These are phyloP conservation scores for Trichoderma sp. DNA, from an alignment of 2,329 filamentous ascomycete genomes.

Conservation along the genomic window DNA sequence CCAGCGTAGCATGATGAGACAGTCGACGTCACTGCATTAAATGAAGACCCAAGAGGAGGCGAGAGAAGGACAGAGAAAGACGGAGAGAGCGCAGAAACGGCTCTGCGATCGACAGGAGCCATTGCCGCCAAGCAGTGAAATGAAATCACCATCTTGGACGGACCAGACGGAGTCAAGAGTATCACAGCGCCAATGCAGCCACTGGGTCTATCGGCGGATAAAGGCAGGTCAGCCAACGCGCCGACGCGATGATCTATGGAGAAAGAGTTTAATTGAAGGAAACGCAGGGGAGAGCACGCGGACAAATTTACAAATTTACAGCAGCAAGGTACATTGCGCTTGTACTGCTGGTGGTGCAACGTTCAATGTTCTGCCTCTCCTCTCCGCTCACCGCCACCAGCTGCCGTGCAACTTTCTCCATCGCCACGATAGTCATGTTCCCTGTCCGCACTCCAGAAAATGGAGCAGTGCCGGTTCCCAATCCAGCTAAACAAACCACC, in stretches of 20 bases:
- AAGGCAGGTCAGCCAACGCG: background rate
- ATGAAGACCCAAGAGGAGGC: background rate
- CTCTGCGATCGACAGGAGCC: constrained; percentile 3
- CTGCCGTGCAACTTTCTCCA: background rate
- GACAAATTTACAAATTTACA: background rate
- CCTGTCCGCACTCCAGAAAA: background rate
- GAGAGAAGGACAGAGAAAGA: background rate
- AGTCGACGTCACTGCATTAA: background rate
- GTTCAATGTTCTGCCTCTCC: background rate
- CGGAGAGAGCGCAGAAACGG: background rate
- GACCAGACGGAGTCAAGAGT: too few species aligned
- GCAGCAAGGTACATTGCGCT: background rate
- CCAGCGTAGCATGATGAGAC: background rate
- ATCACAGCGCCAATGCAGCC: background rate
- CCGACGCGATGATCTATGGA: constrained; percentile 18
- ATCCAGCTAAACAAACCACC: background rate
- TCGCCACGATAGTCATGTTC: constrained; percentile 11
- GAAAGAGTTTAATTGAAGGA: constrained; percentile 16
- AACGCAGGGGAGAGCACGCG: background rate
- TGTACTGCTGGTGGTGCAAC: background rate
- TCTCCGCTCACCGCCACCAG: constrained; percentile 3
- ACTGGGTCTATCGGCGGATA: constrained; percentile 1
- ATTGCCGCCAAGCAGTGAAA: background rate
- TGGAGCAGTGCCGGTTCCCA: constrained; percentile 8
- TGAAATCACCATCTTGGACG: background rate